Conservation (phyloP, 139 green algal species). For the Coelastrella sp. region DNA sequence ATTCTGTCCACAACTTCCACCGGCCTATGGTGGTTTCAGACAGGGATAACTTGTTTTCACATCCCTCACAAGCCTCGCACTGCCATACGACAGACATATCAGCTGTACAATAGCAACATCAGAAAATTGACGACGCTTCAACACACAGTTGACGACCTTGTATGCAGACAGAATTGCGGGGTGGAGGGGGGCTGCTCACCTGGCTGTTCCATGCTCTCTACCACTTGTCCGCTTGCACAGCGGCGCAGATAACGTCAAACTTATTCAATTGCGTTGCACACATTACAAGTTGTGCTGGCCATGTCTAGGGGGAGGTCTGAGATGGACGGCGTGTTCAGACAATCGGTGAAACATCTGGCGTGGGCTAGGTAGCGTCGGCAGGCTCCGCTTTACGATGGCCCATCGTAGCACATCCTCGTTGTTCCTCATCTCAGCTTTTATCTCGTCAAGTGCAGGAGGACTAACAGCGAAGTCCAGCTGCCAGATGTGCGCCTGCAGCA, state of each 20-base stretch:
- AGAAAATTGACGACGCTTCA: background rate
- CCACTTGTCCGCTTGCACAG: background rate
- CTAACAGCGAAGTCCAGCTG: conserved; percentile 80
- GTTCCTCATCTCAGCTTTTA: conserved; percentile 75
- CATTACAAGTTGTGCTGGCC: background rate
- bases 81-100: background rate
- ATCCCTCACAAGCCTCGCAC: conserved; percentile 44
- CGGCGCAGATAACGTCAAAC: background rate
- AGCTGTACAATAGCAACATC: background rate
- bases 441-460: conserved; percentile 54
- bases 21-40: conserved; percentile 68
- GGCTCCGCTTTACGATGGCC: conserved; percentile 69
- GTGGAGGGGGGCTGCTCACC: background rate
- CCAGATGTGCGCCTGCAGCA: conserved; percentile 78
- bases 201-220: background rate
- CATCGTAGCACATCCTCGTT: conserved; percentile 80
- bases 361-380: conserved; percentile 40
- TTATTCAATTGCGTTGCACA: background rate
- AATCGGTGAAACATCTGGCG: conserved; percentile 40
- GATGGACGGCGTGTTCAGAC: background rate
- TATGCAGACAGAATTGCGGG: too few species aligned
- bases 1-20: conserved; percentile 63
- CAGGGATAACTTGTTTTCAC: conserved; percentile 82
- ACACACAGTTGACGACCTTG: background rate
- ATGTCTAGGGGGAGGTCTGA: background rate